Evolutionary conservation across 305 asterid species (phyloP).

Genomic region (Fraxinus paxiana): DNA sequence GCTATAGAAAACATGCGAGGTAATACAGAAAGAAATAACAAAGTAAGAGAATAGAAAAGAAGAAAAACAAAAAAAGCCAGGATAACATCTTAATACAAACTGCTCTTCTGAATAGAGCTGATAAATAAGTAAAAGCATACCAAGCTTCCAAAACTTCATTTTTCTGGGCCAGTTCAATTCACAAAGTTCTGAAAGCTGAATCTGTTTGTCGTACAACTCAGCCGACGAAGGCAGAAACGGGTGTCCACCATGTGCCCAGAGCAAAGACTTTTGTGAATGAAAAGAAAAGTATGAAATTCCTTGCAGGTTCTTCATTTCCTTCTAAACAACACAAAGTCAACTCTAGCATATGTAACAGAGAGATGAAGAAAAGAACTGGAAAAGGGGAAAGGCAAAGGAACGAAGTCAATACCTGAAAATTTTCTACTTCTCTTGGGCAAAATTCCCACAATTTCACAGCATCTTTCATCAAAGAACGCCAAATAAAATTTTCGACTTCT

Average conservation of each 20-base stretch:
- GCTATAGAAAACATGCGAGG: conserved; percentile 30
- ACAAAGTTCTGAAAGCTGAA: conserved; percentile 55
- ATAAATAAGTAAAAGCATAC: conserved; percentile 30
- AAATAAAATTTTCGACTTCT: conserved; percentile 44
- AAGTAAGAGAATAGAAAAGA: conserved; percentile 4
- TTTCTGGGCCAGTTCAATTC: conserved; percentile 62
- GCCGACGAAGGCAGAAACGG: conserved; percentile 69
- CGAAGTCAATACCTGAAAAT: conserved; percentile 48
- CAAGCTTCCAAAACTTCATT: conserved; percentile 37
- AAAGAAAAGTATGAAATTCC: conserved; percentile 36
- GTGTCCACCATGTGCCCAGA: conserved; percentile 92
- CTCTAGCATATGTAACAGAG: background rate
- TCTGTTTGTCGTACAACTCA: conserved; percentile 55
- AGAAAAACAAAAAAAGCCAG: background rate
- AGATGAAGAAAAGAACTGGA: conserved; percentile 4
- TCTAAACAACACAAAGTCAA: conserved; percentile 38
- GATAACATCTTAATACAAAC: conserved; percentile 6
- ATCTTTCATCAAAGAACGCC: conserved; percentile 46
- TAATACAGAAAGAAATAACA: conserved; percentile 8
- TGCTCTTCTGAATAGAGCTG: background rate
- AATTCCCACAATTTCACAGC: conserved; percentile 37
- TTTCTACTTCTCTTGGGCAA: conserved; percentile 56
- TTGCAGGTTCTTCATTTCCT: conserved; percentile 42
- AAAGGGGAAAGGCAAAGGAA: background rate
- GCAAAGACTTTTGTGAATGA: conserved; percentile 60